These are phyloP conservation scores for Plantago ovata DNA, from an alignment of 257 asterid species.

Conservation along the genomic window DNA sequence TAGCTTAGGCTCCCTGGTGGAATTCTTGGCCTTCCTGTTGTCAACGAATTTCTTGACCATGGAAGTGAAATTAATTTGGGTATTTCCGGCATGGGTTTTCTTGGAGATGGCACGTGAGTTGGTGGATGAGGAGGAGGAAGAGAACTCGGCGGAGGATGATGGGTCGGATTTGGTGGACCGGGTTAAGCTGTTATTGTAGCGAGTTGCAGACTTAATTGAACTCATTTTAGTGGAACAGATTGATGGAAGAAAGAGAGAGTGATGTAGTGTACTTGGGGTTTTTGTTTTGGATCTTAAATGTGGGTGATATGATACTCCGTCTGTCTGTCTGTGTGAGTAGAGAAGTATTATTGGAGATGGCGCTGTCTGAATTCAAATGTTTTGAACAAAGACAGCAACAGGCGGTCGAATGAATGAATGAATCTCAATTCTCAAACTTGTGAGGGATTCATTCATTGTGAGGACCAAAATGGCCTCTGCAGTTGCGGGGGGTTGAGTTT, in stretches of 20 bases:
- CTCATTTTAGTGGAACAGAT: conserved; percentile 10
- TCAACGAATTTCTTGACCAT: conserved; percentile 76
- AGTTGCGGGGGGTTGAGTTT: conserved; percentile 23
- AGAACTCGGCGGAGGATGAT: conserved; percentile 58
- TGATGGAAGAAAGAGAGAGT: too few species aligned
- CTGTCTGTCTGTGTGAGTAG: background rate
- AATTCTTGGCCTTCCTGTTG: conserved; percentile 42
- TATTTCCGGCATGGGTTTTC: conserved; percentile 21
- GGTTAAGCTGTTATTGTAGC: conserved; percentile 54
- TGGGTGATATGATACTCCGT: too few species aligned
- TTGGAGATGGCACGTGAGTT: conserved; percentile 40
- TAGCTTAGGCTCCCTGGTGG: conserved; percentile 35
- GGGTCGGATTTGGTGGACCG: conserved; percentile 68
- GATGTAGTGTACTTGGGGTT: too few species aligned
- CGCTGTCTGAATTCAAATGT: conserved; percentile 30
- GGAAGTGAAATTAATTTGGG: conserved; percentile 38
- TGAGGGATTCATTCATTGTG: conserved; percentile 10
- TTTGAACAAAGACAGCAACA: background rate
- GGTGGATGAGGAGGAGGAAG: background rate
- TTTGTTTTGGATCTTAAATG: conserved; percentile 19
- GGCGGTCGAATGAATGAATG: too few species aligned
- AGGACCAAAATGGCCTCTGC: conserved; percentile 26
- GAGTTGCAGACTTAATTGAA: conserved; percentile 67
- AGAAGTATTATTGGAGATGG: conserved; percentile 17
- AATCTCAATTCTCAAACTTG: too few species aligned